These are phyloP conservation scores for Plasmodium malariae DNA, from an alignment of 169 alveolate genomes.

Conservation along the genomic window DNA sequence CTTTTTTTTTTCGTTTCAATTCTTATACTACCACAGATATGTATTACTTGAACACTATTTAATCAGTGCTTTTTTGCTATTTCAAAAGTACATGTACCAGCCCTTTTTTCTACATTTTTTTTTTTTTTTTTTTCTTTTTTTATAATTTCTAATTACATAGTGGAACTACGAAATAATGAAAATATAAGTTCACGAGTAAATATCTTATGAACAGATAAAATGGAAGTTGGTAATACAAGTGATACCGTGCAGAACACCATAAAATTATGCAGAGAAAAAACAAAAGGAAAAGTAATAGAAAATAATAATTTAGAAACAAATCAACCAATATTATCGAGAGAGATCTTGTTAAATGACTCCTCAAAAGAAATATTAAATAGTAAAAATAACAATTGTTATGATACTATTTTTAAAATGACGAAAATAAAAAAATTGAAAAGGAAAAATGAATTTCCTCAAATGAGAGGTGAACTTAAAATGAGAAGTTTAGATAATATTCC, in stretches of 20 bases:
- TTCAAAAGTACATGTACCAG: neutral
- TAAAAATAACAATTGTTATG: slow-evolving; percentile 8
- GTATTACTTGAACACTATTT: neutral
- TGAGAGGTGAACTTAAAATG: neutral
- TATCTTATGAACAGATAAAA: neutral
- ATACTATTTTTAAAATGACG: slow-evolving; percentile 10
- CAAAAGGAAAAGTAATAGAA: neutral
- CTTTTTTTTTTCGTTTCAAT: neutral
- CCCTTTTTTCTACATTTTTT: neutral
- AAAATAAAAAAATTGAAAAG: slow-evolving; percentile 31
- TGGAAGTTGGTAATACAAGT: slow-evolving; percentile 4
- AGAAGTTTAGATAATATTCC: neutral
- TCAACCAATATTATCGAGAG: neutral
- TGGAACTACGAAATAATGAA: neutral
- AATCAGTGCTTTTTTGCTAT: neutral
- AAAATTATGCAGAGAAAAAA: slow-evolving; percentile 8
- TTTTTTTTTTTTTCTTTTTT: neutral
- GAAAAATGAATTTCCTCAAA: slow-evolving; percentile 1
- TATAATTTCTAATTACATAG: neutral
- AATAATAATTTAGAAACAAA: neutral
- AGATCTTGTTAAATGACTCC: neutral
- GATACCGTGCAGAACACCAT: neutral
- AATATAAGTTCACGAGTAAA: neutral
- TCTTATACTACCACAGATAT: neutral
- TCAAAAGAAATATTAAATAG: slow-evolving; percentile 1